Evolutionary conservation across 2,329 filamentous ascomycete genomes (phyloP).

Genomic region (Massarina eburnea): DNA sequence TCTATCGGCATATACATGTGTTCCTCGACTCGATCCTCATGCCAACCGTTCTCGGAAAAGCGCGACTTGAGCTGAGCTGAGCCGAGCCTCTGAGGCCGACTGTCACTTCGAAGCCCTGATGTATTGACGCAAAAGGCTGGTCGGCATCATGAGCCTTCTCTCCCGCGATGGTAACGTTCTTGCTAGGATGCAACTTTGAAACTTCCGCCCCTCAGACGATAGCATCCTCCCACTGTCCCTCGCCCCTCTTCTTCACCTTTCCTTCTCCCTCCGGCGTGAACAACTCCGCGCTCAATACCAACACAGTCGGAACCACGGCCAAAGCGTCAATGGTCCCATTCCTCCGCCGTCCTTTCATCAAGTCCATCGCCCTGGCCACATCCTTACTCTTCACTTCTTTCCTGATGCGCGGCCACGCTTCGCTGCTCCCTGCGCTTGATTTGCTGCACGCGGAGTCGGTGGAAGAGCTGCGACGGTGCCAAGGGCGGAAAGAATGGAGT

Average conservation of each 20-base stretch:
- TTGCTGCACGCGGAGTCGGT: slow-evolving; percentile 8
- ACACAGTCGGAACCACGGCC: slow-evolving; percentile 37
- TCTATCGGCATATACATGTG: no score
- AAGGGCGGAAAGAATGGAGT: slow-evolving; percentile 27
- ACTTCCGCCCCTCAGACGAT: slow-evolving; percentile 15
- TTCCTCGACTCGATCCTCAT: no score
- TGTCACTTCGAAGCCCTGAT: no score
- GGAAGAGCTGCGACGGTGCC: slow-evolving; percentile 22
- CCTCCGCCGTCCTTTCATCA: slow-evolving; percentile 21
- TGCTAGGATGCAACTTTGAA: no score
- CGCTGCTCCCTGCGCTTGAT: slow-evolving; percentile 3
- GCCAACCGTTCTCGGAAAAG: no score
- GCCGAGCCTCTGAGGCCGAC: no score
- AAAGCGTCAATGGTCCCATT: slow-evolving; percentile 35
- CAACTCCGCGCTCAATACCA: slow-evolving; percentile 38
- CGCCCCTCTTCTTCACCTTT: slow-evolving; percentile 6
- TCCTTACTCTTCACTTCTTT: slow-evolving; percentile 26
- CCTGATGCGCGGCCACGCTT: slow-evolving; percentile 23
- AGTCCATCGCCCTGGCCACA: slow-evolving; percentile 27
- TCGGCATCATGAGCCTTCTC: no score
- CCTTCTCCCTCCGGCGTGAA: slow-evolving; percentile 32
- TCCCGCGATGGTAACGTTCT: no score
- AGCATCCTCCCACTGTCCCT: slow-evolving; percentile 28
- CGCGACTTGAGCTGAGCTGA: no score
- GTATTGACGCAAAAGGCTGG: no score